Percentiles rank a stretch among this genome's conserved stretches.
These are phyloP conservation scores for Histomonas meleagridis DNA, from an alignment of 208 protist genomes.

Conservation along the genomic window DNA sequence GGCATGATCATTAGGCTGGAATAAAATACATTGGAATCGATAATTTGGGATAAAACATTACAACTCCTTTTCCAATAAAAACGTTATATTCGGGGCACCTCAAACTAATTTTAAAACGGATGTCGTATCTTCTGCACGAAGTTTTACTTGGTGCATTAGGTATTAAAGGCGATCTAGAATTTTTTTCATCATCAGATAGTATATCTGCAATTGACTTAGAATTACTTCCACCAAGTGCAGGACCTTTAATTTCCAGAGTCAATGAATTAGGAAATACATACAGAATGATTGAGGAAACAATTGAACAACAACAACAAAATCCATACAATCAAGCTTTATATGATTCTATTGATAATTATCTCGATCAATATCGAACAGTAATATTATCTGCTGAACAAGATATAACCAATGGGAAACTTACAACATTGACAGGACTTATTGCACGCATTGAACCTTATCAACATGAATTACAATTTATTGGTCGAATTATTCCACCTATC, in stretches of 20 bases:
- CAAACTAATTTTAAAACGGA: neutral
- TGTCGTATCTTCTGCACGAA: neutral
- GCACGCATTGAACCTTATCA: constrained; percentile 1
- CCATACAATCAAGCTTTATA: constrained; percentile 1
- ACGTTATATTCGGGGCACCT: too few relatives aligned
- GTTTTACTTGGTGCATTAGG: neutral
- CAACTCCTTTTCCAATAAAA: too few relatives aligned
- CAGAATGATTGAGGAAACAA: constrained; percentile 6
- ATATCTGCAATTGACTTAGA: constrained; percentile 18
- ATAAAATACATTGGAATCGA: too few relatives aligned
- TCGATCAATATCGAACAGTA: constrained; percentile 4
- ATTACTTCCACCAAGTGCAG: neutral
- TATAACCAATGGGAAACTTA: neutral
- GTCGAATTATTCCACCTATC: neutral
- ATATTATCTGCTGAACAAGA: neutral
- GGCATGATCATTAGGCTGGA: too few relatives aligned
- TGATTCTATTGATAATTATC: constrained; percentile 13
- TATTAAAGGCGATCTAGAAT: constrained; percentile 12
- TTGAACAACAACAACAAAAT: constrained; percentile 19
- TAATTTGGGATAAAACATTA: too few relatives aligned
- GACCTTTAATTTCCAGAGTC: neutral
- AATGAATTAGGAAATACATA: neutral
- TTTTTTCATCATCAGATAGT: neutral
- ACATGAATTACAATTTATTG: neutral
- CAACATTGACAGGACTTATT: neutral